Conservation (phyloP, 768 basidiomycete species). For the Agrocybe praecox region DNA sequence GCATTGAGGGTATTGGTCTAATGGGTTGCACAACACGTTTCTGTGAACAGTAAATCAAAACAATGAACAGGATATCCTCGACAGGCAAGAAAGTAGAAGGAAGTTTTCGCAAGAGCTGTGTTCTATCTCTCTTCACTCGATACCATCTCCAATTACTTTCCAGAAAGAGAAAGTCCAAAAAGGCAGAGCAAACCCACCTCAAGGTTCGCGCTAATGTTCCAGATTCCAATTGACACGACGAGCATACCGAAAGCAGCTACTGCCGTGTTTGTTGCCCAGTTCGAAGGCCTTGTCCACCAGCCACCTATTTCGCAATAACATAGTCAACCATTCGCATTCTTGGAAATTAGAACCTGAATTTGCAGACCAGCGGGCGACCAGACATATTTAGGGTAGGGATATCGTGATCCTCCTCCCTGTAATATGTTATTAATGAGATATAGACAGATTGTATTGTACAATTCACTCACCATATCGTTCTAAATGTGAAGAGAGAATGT, state of each 20-base stretch:
- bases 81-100: background rate
- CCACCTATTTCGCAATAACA: conserved; percentile 57
- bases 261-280: conserved; percentile 87
- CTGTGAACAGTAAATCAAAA: conserved; percentile 35
- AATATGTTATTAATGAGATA: background rate
- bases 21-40: conserved; percentile 59
- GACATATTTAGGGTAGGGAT: conserved; percentile 93
- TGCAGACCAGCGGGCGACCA: conserved; percentile 87
- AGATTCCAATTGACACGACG: conserved; percentile 63
- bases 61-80: background rate
- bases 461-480: conserved; percentile 17
- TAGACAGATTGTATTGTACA: background rate
- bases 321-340: background rate
- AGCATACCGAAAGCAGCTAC: conserved; percentile 72
- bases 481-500: background rate
- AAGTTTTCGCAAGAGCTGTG: background rate
- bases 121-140: background rate
- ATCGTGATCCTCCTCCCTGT: conserved; percentile 83
- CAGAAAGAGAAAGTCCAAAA: background rate
- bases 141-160: background rate
- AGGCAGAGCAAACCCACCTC: conserved; percentile 61
- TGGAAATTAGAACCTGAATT: background rate
- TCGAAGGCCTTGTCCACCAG: conserved; percentile 92
- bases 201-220: conserved; percentile 72
- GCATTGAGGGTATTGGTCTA: conserved; percentile 78